These are phyloP conservation scores for Choiromyces venosus DNA, from an alignment of 495 filamentous ascomycete species.

Conservation along the genomic window DNA sequence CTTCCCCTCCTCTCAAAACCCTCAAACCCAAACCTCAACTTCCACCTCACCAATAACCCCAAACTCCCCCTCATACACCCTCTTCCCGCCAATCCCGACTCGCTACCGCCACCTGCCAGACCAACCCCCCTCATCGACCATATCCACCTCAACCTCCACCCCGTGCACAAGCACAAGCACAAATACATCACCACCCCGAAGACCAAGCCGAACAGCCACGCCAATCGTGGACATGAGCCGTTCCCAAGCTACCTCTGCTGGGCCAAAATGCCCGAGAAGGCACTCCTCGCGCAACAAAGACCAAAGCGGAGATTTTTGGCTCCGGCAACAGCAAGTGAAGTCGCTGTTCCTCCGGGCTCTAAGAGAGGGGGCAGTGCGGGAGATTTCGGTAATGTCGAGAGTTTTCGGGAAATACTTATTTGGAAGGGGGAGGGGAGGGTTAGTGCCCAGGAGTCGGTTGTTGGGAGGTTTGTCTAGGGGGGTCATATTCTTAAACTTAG, in stretches of 20 bases:
- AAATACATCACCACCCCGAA: constrained; percentile 16
- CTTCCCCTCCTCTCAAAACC: background rate
- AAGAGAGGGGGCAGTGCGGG: background rate
- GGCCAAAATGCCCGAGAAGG: background rate
- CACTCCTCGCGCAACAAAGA: background rate
- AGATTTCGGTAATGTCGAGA: constrained; percentile 23
- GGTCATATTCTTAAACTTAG: background rate
- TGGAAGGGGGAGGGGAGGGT: constrained; percentile 20
- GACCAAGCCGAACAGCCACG: constrained; percentile 21
- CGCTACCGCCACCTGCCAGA: background rate
- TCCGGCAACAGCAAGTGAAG: constrained; percentile 26
- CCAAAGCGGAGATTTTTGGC: background rate
- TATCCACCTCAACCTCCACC: constrained; percentile 6
- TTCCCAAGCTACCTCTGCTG: constrained; percentile 12
- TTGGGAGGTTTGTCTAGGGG: background rate
- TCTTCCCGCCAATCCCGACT: constrained; percentile 24
- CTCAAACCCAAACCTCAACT: background rate
- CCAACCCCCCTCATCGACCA: too few relatives aligned
- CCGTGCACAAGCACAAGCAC: background rate
- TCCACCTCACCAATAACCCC: background rate
- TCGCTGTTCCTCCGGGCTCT: constrained; percentile 22
- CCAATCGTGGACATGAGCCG: constrained; percentile 25
- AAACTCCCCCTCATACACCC: constrained; percentile 18
- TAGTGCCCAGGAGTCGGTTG: background rate
- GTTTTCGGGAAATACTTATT: constrained; percentile 32